Evolutionary conservation across 169 alveolate species (phyloP).

Genomic region (Eimeria necatrix): DNA sequence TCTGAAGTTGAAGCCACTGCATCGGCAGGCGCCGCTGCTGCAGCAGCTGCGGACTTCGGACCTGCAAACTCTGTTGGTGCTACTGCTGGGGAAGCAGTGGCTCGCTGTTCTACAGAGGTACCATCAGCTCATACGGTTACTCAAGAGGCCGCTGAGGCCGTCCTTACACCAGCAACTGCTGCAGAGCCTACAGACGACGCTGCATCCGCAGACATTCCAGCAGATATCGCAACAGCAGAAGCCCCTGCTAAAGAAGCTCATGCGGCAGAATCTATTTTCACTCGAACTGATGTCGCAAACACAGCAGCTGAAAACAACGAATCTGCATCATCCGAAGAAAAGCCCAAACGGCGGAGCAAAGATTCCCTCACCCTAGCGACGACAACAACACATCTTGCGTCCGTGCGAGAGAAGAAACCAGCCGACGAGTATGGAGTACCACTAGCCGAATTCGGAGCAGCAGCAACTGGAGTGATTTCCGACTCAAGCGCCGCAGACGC

Average conservation of each 20-base stretch:
- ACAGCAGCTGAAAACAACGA: no score
- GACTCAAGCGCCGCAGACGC: neutral
- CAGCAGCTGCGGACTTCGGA: constrained; percentile 2
- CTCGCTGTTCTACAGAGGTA: neutral
- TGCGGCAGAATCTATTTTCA: no score
- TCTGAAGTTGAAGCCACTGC: neutral
- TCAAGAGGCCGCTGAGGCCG: constrained; percentile 18
- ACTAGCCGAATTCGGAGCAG: neutral
- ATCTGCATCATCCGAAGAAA: no score
- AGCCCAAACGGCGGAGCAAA: no score
- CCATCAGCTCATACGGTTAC: neutral
- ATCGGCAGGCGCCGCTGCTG: neutral
- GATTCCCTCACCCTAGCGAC: neutral
- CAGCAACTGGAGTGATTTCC: neutral
- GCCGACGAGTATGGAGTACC: neutral
- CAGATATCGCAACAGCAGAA: no score
- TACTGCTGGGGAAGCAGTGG: neutral
- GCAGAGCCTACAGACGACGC: neutral
- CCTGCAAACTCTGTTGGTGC: no score
- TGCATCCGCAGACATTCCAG: neutral
- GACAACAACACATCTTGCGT: neutral
- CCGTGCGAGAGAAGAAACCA: neutral
- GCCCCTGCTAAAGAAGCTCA: no score
- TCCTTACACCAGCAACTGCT: constrained; percentile 20
- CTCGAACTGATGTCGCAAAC: no score